Conservation (phyloP, 2,329 filamentous ascomycete species). For the Exophiala viscosa region DNA sequence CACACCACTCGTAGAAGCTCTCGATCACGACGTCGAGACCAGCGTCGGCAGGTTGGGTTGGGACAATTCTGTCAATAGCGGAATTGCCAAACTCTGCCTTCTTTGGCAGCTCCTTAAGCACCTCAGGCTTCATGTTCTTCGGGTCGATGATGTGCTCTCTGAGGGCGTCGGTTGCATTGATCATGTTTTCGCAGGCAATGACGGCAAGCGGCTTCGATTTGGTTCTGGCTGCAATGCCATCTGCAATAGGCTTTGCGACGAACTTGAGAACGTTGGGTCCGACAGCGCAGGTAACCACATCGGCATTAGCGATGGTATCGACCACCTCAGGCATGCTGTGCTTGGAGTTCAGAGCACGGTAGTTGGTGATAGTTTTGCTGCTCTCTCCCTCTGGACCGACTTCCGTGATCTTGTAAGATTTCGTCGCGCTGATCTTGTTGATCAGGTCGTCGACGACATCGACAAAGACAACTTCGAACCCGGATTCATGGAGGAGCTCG, state of each 20-base stretch:
- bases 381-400: conserved; percentile 79
- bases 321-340: conserved; percentile 76
- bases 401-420: conserved; percentile 87
- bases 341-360: conserved; percentile 94
- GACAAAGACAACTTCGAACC: conserved; percentile 93
- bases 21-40: conserved; percentile 92
- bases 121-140: conserved; percentile 63
- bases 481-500: conserved; percentile 89
- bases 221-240: conserved; percentile 78
- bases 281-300: conserved; percentile 93
- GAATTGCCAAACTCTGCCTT: conserved; percentile 94
- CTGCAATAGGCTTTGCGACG: conserved; percentile 91
- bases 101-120: conserved; percentile 55
- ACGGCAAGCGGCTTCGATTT: conserved; percentile 69
- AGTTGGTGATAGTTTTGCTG: conserved; percentile 84
- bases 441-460: conserved; percentile 87
- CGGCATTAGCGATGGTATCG: conserved; percentile 79
- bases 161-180: conserved; percentile 86
- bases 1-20: conserved; percentile 99
- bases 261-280: conserved; percentile 95
- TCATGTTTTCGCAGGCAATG: conserved; percentile 97
- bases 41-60: conserved; percentile 73
- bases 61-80: conserved; percentile 96
- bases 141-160: conserved; percentile 74
- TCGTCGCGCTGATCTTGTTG: conserved; percentile 67